Conservation (phyloP, 352 stramenopile genomes). For the Phytophthora sansomeana region DNA sequence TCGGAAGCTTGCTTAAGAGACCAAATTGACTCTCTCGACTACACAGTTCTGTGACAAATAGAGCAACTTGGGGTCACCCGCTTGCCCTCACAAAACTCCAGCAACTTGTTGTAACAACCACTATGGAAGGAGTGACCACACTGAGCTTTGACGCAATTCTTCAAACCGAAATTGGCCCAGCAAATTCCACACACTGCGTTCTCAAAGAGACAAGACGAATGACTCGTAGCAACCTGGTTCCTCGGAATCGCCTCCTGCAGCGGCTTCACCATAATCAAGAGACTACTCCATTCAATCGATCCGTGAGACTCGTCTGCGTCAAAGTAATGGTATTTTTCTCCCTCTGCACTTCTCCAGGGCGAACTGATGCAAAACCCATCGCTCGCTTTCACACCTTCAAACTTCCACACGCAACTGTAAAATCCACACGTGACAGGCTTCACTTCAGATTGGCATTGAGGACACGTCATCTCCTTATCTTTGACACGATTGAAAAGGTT, state of each 20-base stretch:
- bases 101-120: neutral
- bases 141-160: too few relatives aligned
- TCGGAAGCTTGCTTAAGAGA: too few relatives aligned
- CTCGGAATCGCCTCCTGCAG: too few relatives aligned
- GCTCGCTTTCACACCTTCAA: conserved; percentile 23
- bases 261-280: conserved; percentile 22
- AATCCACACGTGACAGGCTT: conserved; percentile 36
- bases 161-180: neutral
- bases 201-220: too few relatives aligned
- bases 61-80: neutral
- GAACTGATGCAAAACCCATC: conserved; percentile 25
- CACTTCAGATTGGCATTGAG: conserved; percentile 12
- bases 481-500: conserved; percentile 28
- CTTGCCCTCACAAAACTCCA: neutral
- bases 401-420: conserved; percentile 48
- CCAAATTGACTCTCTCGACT: too few relatives aligned
- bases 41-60: neutral
- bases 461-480: conserved; percentile 17
- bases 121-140: neutral
- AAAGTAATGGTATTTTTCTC: conserved; percentile 33
- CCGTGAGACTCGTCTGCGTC: conserved; percentile 16
- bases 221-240: too few relatives aligned
- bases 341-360: conserved; percentile 15
- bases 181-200: too few relatives aligned
- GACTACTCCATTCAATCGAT: conserved; percentile 26